Evolutionary conservation across 208 protist species (phyloP), one percentile per base, ranked within the genome.

Genomic region (Crithidia fasciculata): DNA sequence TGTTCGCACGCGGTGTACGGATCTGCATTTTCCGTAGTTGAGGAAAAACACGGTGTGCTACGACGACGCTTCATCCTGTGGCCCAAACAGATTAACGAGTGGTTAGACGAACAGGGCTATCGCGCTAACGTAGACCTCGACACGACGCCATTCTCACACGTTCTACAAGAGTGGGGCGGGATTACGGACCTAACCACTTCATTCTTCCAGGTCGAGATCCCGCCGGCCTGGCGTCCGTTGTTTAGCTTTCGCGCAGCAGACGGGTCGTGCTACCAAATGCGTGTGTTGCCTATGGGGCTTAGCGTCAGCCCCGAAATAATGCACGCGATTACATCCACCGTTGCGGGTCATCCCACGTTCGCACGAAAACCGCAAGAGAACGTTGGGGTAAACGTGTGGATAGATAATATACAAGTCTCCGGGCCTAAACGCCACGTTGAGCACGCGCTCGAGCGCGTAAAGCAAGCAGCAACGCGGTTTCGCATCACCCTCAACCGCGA

Each of bases 391-490:
- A 77, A 82, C 53, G 66, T 78, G 7, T 82, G 66, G 62, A 72
- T 82, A 8, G 78, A 82, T 37, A 78, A 78, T 43, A 82, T 82
- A 13, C 63, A 77, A 37, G 68, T 78, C 72, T 61, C 72, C 15
- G 72, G 78, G 39, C n/a, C 65, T 13, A 16, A n/a, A 6, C 2
- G 44, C 15, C 47, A 59, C 28, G 70, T 81, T 28, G 15, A 64
- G n/a, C 12, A 12, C 47, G 60, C 58, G 37, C 60, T 75, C 18
- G 5, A 16, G 39, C 36, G 47, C 47, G 54, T 75, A 37, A 68
- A 63, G 57, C 7, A 67, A 37, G 44, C 18, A 41, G 60, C 60
- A 8, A 6, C 5, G 6, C 4, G 37, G 6, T 68, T 12, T 52
- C n/a, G 40, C 28, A 39, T 75, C n/a, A 60, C 58, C 41, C 59